These are phyloP conservation scores for Schwanniomyces polymorphus DNA, from an alignment of 805 yeast species.

Conservation along the genomic window DNA sequence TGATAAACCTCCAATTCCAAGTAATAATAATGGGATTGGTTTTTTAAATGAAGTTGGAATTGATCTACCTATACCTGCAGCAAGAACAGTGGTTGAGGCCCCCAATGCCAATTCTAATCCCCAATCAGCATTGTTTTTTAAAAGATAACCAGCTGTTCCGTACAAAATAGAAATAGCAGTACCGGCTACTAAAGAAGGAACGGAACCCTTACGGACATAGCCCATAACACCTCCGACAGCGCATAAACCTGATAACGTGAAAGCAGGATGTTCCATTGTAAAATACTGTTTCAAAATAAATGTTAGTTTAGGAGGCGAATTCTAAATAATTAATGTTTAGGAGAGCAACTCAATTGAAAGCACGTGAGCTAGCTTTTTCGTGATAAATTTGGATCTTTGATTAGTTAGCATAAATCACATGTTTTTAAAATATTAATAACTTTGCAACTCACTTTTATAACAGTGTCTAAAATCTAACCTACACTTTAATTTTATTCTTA, in stretches of 20 bases:
- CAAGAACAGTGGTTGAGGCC: constrained; percentile 62
- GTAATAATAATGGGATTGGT: constrained; percentile 72
- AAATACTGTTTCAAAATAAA: not conserved
- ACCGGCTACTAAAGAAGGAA: constrained; percentile 84
- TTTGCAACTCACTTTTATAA: too few species aligned
- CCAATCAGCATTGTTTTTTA: constrained; percentile 69
- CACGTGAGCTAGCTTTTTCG: too few species aligned
- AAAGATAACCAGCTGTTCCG: constrained; percentile 73
- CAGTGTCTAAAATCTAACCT: too few species aligned
- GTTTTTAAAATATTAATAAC: too few species aligned
- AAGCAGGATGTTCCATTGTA: constrained; percentile 72
- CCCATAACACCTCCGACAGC: constrained; percentile 74
- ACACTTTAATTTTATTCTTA: too few species aligned
- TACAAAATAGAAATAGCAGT: constrained; percentile 55
- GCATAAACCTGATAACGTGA: constrained; percentile 67
- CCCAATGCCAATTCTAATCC: constrained; percentile 82
- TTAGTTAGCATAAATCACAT: too few species aligned
- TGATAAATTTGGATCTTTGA: too few species aligned
- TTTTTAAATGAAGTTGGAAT: constrained; percentile 57
- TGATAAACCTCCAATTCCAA: constrained; percentile 62
- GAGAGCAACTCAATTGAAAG: too few species aligned
- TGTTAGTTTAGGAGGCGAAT: too few species aligned
- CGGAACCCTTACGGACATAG: constrained; percentile 62
- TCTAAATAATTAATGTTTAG: too few species aligned
- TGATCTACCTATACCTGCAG: constrained; percentile 75